A percentile compares a stretch with the other conserved stretches of the same genome.
Conservation (phyloP, 2,329 filamentous ascomycete species). For the Zalaria sp. region DNA sequence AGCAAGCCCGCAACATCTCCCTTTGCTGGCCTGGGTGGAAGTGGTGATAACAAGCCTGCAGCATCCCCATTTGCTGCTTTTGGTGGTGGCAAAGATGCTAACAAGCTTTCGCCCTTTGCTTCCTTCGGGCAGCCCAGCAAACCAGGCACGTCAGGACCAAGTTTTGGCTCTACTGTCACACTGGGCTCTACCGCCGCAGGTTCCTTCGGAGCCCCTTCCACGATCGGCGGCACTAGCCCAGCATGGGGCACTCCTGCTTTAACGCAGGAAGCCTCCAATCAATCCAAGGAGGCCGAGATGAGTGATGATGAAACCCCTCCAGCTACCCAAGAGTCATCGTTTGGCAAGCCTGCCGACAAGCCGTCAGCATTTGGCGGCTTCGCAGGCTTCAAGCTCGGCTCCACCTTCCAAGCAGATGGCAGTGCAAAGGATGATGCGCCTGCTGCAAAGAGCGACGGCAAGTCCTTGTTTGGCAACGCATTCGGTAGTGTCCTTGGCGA, state of each 20-base stretch:
- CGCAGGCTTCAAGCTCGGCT: slow-evolving; percentile 51
- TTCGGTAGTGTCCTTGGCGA: slow-evolving; percentile 17
- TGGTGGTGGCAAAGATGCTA: slow-evolving; percentile 18
- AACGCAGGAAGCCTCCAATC: slow-evolving; percentile 10
- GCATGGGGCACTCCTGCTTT: slow-evolving; percentile 1
- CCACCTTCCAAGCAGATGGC: slow-evolving; percentile 52
- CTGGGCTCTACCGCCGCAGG: slow-evolving; percentile 21
- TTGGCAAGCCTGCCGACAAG: slow-evolving; percentile 10
- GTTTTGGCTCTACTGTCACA: slow-evolving; percentile 26
- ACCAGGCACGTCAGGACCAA: slow-evolving; percentile 8
- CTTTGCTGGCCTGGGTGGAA: not conserved
- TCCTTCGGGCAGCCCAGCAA: slow-evolving; percentile 9
- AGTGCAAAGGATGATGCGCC: slow-evolving; percentile 45
- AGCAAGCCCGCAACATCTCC: slow-evolving; percentile 6
- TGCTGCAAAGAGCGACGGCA: slow-evolving; percentile 24
- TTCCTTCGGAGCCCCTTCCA: slow-evolving; percentile 19
- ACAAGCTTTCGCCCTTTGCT: slow-evolving; percentile 16
- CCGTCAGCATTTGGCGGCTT: slow-evolving; percentile 17
- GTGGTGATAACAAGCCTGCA: slow-evolving; percentile 2
- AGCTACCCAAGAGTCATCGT: not conserved
- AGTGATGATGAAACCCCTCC: slow-evolving; percentile 2
- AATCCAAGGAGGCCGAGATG: slow-evolving; percentile 16
- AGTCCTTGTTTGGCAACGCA: slow-evolving; percentile 16
- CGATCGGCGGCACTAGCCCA: slow-evolving; percentile 8
- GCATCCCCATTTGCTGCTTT: slow-evolving; percentile 15